A percentile compares a stretch with the other conserved stretches of the same genome.
These are phyloP conservation scores for Pittosporum tobira DNA, from an alignment of 129 eudicot genomes.

Conservation along the genomic window DNA sequence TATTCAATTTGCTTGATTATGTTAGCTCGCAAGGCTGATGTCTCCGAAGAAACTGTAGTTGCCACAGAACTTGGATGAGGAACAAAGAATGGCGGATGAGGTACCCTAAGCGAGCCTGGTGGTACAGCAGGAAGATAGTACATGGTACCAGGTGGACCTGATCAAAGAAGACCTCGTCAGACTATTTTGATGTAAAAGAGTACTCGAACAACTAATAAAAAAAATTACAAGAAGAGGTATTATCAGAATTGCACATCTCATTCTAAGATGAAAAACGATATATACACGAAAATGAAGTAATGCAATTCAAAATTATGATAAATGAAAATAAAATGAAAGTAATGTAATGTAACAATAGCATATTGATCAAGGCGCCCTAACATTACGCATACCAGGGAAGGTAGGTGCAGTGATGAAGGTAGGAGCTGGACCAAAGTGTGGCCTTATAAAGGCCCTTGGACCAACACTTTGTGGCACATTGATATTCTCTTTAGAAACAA, in stretches of 20 bases:
- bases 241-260: neutral
- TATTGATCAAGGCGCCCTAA: neutral
- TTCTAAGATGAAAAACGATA: neutral
- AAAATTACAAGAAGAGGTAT: neutral
- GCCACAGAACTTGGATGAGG: slow-evolving; percentile 57
- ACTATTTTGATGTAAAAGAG: neutral
- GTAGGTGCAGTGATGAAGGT: slow-evolving; percentile 57
- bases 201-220: neutral
- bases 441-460: slow-evolving; percentile 62
- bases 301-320: neutral
- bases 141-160: slow-evolving; percentile 83
- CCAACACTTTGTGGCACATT: slow-evolving; percentile 44
- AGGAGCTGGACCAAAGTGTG: slow-evolving; percentile 61
- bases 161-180: slow-evolving; percentile 11
- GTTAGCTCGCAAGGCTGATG: slow-evolving; percentile 41
- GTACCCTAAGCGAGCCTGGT: slow-evolving; percentile 62
- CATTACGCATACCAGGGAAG: slow-evolving; percentile 47
- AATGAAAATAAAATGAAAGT: neutral
- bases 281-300: neutral
- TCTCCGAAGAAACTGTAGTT: slow-evolving; percentile 41
- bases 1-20: slow-evolving; percentile 81
- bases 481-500: slow-evolving; percentile 34
- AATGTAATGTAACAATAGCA: neutral
- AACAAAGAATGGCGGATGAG: slow-evolving; percentile 59
- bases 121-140: slow-evolving; percentile 60